These are phyloP conservation scores for Termitomyces bulborhizus DNA, from an alignment of 768 basidiomycete species.

Conservation along the genomic window DNA sequence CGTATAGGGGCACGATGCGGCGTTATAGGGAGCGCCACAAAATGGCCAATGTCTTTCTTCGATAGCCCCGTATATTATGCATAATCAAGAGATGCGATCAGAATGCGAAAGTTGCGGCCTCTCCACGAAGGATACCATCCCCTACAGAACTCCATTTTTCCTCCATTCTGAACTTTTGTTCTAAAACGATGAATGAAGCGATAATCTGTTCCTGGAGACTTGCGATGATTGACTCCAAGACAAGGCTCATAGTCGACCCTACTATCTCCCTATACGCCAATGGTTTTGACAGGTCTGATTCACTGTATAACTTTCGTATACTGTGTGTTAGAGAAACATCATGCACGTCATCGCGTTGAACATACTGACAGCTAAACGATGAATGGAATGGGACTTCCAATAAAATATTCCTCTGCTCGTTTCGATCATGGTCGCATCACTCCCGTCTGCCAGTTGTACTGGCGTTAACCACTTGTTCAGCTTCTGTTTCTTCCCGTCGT, in stretches of 20 bases:
- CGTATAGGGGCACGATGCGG: too few relatives aligned
- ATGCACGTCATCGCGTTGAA: neutral
- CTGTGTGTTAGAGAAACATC: neutral
- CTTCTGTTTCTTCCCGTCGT: conserved; percentile 14
- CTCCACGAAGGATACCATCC: neutral
- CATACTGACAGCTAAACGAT: conserved; percentile 5
- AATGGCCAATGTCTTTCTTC: too few relatives aligned
- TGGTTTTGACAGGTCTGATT: neutral
- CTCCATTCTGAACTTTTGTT: conserved; percentile 4
- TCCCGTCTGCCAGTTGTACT: conserved; percentile 9
- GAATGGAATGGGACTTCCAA: conserved; percentile 1
- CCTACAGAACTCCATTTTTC: conserved; percentile 4
- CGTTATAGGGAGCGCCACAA: too few relatives aligned
- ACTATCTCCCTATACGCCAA: neutral
- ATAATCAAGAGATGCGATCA: neutral
- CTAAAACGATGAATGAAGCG: conserved; percentile 4
- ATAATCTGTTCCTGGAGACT: conserved; percentile 2
- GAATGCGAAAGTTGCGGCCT: neutral
- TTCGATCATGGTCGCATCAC: neutral
- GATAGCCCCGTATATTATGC: too few relatives aligned
- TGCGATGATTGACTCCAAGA: conserved; percentile 4
- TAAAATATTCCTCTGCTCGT: neutral
- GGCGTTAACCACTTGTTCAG: conserved; percentile 17
- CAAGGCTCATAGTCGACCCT: neutral
- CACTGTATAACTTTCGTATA: neutral